These are phyloP conservation scores for Hirsutella rhossiliensis DNA, from an alignment of 2,329 filamentous ascomycete species.

Conservation along the genomic window DNA sequence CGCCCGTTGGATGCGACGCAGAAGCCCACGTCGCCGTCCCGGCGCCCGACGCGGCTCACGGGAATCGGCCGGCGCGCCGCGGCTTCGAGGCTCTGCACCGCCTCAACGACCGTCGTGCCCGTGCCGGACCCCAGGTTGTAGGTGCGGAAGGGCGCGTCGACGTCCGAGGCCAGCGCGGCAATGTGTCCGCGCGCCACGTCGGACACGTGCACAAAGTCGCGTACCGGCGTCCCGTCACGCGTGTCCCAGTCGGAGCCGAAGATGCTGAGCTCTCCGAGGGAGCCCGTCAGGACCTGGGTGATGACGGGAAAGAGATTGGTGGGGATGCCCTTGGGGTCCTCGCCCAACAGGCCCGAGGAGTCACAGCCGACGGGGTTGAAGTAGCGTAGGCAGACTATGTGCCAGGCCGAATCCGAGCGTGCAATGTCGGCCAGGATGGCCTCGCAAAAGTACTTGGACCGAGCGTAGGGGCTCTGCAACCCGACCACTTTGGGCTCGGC, in stretches of 20 bases:
- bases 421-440: slow-evolving; percentile 52
- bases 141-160: slow-evolving; percentile 20
- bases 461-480: slow-evolving; percentile 53
- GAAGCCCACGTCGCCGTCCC: slow-evolving; percentile 29
- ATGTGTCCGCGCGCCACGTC: slow-evolving; percentile 54
- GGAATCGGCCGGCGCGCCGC: slow-evolving; percentile 24
- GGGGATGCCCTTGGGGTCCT: slow-evolving; percentile 48
- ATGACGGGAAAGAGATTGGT: slow-evolving; percentile 56
- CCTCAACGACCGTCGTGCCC: slow-evolving; percentile 31
- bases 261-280: slow-evolving; percentile 40
- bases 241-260: slow-evolving; percentile 57
- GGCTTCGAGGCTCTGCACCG: slow-evolving; percentile 25
- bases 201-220: slow-evolving; percentile 57
- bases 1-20: slow-evolving; percentile 28
- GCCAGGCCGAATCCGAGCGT: slow-evolving; percentile 47
- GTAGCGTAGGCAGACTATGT: slow-evolving; percentile 51
- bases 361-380: slow-evolving; percentile 60
- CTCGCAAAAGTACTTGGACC: slow-evolving; percentile 57
- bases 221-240: slow-evolving; percentile 50
- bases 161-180: slow-evolving; percentile 35
- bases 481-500: slow-evolving; percentile 22
- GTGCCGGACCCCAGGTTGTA: slow-evolving; percentile 35
- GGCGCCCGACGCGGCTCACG: slow-evolving; percentile 21
- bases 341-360: slow-evolving; percentile 48
- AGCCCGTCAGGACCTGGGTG: slow-evolving; percentile 46